Conservation (phyloP, 805 yeast genomes). For the Yarrowia sp. region DNA sequence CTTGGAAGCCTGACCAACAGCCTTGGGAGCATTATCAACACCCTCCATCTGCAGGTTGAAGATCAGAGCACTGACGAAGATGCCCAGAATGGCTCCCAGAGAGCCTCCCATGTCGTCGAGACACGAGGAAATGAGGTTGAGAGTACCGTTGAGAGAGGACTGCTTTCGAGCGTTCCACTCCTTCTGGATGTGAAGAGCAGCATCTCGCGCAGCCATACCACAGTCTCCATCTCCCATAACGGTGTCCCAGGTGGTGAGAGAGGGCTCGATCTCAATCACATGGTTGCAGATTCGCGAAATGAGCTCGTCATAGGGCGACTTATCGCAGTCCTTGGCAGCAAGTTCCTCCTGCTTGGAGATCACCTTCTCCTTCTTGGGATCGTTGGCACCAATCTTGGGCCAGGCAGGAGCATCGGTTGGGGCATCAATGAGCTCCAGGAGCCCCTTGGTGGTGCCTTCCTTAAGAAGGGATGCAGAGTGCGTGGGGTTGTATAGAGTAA, state of each 20-base stretch:
- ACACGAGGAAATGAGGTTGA: constrained; percentile 75
- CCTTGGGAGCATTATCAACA: constrained; percentile 31
- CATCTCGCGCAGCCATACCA: constrained; percentile 62
- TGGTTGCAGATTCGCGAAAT: constrained; percentile 39
- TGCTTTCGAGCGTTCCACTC: neutral
- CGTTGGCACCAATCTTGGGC: constrained; percentile 38
- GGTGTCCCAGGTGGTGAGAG: constrained; percentile 80
- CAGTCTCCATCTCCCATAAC: constrained; percentile 97
- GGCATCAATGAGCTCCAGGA: constrained; percentile 60
- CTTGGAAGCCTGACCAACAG: constrained; percentile 51
- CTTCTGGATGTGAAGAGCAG: neutral
- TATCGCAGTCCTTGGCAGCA: constrained; percentile 29
- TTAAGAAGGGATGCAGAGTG: constrained; percentile 49
- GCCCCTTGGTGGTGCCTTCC: constrained; percentile 39
- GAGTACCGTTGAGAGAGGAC: constrained; percentile 46
- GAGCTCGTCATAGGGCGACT: constrained; percentile 30
- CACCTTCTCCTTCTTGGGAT: neutral
- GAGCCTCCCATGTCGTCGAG: constrained; percentile 96
- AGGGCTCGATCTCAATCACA: constrained; percentile 55
- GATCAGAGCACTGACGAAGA: constrained; percentile 74
- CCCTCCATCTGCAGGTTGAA: constrained; percentile 43
- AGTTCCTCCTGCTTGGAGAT: neutral
- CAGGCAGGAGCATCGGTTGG: constrained; percentile 83
- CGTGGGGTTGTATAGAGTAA: constrained; percentile 64
- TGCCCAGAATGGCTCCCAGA: constrained; percentile 89